These are phyloP conservation scores for Pueraria montana DNA, from an alignment of 306 rosid genomes.

Conservation along the genomic window DNA sequence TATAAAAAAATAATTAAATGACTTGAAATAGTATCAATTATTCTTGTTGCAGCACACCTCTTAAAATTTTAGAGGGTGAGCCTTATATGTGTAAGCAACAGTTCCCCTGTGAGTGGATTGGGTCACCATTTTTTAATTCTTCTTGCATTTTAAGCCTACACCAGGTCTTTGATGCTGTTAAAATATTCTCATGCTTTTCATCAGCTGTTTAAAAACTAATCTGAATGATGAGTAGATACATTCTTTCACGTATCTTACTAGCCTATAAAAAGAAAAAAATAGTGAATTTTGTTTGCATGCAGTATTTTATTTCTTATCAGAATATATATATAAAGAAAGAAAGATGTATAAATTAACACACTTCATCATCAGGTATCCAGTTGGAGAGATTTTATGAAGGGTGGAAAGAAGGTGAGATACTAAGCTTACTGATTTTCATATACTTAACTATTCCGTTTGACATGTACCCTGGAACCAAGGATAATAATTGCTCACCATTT, in stretches of 20 bases:
- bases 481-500: background rate
- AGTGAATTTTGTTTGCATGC: slow-evolving; percentile 18
- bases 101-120: no score
- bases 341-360: slow-evolving; percentile 6
- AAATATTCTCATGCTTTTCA: background rate
- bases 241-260: background rate
- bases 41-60: no score
- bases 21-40: no score
- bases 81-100: no score
- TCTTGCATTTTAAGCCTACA: background rate
- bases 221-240: no score
- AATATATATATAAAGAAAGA: background rate
- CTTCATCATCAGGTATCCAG: slow-evolving; percentile 86
- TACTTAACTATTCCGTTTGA: background rate
- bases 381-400: slow-evolving; percentile 99
- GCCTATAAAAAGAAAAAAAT: background rate
- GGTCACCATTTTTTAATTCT: background rate
- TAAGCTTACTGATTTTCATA: slow-evolving; percentile 6
- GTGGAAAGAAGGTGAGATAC: slow-evolving; percentile 94
- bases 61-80: no score
- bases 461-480: background rate
- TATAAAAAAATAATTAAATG: no score
- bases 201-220: background rate
- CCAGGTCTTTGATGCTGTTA: background rate
- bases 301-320: slow-evolving; percentile 7